Evolutionary conservation across 1,284 basidiomycete species (phyloP).

Genomic region (Sanghuangporus baumii): DNA sequence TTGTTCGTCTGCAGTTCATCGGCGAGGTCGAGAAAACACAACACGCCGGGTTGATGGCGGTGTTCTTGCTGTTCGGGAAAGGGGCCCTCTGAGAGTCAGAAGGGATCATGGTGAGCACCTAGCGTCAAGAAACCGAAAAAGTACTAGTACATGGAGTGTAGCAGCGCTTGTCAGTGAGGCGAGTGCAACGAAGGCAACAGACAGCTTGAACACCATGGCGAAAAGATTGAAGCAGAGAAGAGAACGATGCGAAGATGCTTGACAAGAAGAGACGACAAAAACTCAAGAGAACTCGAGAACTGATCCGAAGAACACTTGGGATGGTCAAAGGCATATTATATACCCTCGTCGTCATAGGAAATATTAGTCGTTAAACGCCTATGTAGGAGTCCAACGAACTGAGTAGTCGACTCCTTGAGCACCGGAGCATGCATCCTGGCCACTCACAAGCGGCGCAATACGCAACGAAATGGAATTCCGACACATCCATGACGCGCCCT

Average conservation of each 20-base stretch:
- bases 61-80: conserved; percentile 16
- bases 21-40: conserved; percentile 18
- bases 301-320: not conserved
- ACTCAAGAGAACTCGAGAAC: not conserved
- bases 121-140: not conserved
- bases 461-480: not conserved
- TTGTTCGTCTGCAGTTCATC: conserved; percentile 17
- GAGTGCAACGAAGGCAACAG: conserved; percentile 12
- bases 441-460: not conserved
- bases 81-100: conserved; percentile 1
- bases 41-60: conserved; percentile 14
- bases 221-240: not conserved
- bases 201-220: conserved; percentile 17
- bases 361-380: not conserved
- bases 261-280: not conserved
- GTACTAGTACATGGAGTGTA: not conserved
- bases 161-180: conserved; percentile 6
- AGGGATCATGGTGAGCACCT: not conserved
- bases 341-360: not conserved
- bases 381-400: not conserved
- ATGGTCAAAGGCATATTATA: not conserved
- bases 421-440: not conserved
- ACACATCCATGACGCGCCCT: not conserved
- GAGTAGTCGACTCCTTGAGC: not conserved
- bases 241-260: not conserved